Evolutionary conservation across 768 basidiomycete genomes (phyloP).

Genomic region (Tulasnella sp.): DNA sequence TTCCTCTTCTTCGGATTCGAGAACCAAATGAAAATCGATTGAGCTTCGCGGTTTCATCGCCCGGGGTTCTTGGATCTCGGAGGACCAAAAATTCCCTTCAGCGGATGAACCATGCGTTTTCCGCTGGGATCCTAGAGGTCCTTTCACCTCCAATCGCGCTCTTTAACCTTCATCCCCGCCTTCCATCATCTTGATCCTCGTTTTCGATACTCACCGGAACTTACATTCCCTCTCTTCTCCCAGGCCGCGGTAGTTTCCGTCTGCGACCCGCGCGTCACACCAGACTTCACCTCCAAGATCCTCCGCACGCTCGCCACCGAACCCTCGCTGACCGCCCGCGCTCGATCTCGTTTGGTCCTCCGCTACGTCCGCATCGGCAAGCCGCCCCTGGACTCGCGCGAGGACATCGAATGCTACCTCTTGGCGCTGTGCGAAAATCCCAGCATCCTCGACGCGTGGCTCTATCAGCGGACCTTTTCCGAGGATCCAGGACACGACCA

Average conservation of each 20-base stretch:
- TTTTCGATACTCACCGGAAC: not conserved
- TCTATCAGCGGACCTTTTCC: constrained; percentile 57
- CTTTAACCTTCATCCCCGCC: not conserved
- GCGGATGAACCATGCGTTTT: not conserved
- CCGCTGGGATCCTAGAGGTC: not conserved
- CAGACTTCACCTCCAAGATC: constrained; percentile 70
- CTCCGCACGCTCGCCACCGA: constrained; percentile 48
- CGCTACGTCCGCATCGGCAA: constrained; percentile 67
- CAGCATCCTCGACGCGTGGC: constrained; percentile 62
- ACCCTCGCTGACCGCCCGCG: constrained; percentile 31
- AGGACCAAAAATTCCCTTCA: not conserved
- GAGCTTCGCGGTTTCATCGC: not conserved
- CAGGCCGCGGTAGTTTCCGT: constrained; percentile 63
- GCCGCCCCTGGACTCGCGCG: constrained; percentile 54
- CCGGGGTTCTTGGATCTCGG: not conserved
- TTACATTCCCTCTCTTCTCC: not conserved
- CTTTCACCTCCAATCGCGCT: not conserved
- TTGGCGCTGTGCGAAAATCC: constrained; percentile 49
- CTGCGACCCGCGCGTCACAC: constrained; percentile 60
- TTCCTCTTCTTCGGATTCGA: not conserved
- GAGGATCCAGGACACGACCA: constrained; percentile 36
- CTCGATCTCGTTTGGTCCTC: constrained; percentile 39
- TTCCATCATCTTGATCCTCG: not conserved
- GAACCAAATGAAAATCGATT: not conserved
- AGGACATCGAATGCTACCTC: constrained; percentile 59